Evolutionary conservation across 495 filamentous ascomycete species (phyloP).

Genomic region (Penicillium daleae): DNA sequence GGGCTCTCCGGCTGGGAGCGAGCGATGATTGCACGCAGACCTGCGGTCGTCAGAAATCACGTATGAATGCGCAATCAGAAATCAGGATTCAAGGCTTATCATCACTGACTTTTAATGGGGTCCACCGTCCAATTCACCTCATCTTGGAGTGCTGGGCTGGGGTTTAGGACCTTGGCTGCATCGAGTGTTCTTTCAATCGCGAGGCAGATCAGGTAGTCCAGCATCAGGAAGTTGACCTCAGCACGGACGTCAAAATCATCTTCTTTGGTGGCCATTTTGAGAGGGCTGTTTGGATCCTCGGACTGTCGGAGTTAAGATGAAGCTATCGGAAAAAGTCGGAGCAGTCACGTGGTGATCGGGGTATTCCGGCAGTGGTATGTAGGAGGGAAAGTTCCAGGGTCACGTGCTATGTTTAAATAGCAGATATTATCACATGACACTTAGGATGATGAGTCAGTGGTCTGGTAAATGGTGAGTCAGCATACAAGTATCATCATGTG

Average conservation of each 20-base stretch:
- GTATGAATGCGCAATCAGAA: neutral
- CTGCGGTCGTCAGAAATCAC: neutral
- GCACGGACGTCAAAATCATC: slow-evolving; percentile 27
- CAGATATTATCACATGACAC: too few relatives aligned
- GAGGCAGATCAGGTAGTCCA: slow-evolving; percentile 57
- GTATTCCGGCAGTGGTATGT: too few relatives aligned
- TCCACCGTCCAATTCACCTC: slow-evolving; percentile 30
- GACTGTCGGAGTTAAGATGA: neutral
- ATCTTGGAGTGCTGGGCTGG: slow-evolving; percentile 8
- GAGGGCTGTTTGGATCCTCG: neutral
- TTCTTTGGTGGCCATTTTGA: neutral
- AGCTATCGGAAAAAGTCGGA: neutral
- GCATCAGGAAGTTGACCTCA: slow-evolving; percentile 56
- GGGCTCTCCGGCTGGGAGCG: neutral
- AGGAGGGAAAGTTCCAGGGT: neutral
- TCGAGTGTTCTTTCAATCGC: slow-evolving; percentile 39
- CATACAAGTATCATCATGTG: too few relatives aligned
- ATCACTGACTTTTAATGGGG: slow-evolving; percentile 28
- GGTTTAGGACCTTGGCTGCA: slow-evolving; percentile 2
- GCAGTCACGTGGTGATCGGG: neutral
- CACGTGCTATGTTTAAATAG: neutral
- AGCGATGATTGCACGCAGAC: neutral
- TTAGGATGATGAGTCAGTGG: too few relatives aligned
- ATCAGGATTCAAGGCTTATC: neutral
- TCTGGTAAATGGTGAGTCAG: too few relatives aligned